Percentiles rank a stretch among this genome's conserved stretches.
phyloP scores from a whole-genome alignment of 2,329 filamentous ascomycete genomes.

The Alternaria arborescens region DNA sequence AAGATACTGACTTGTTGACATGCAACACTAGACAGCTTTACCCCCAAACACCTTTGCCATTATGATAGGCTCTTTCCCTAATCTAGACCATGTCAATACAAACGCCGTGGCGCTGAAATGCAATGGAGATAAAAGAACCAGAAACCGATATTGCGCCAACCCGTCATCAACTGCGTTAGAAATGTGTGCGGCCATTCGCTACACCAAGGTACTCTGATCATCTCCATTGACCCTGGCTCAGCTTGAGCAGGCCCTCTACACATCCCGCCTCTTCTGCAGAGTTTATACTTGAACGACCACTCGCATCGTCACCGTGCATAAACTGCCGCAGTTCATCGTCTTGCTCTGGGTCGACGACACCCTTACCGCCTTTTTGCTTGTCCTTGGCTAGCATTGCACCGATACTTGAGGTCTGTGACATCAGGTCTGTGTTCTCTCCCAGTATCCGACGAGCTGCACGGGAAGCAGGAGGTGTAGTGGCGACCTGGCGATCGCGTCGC shows the following conservation, averaged over 20 bases:
- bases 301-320: conserved; percentile 69
- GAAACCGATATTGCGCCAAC: conserved; percentile 2
- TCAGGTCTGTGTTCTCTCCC: conserved; percentile 56
- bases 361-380: conserved; percentile 37
- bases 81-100: background rate
- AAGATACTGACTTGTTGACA: background rate
- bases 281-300: conserved; percentile 64
- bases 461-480: conserved; percentile 43
- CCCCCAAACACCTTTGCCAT: background rate
- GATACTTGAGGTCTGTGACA: conserved; percentile 50
- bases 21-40: background rate
- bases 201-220: conserved; percentile 26
- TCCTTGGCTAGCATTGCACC: conserved; percentile 48
- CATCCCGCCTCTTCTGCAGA: conserved; percentile 78
- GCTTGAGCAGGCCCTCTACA: conserved; percentile 84
- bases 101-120: conserved; percentile 7
- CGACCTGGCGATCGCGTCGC: conserved; percentile 31
- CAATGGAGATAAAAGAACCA: background rate
- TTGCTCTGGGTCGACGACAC: conserved; percentile 55
- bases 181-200: background rate
- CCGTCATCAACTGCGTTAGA: background rate
- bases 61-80: background rate
- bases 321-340: conserved; percentile 76
- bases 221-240: conserved; percentile 91
- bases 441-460: conserved; percentile 53